Percentiles rank a stretch among this genome's conserved stretches.
These are phyloP conservation scores for Exobasidium cylindrosporum DNA, from an alignment of 1,284 basidiomycete genomes.

Conservation along the genomic window DNA sequence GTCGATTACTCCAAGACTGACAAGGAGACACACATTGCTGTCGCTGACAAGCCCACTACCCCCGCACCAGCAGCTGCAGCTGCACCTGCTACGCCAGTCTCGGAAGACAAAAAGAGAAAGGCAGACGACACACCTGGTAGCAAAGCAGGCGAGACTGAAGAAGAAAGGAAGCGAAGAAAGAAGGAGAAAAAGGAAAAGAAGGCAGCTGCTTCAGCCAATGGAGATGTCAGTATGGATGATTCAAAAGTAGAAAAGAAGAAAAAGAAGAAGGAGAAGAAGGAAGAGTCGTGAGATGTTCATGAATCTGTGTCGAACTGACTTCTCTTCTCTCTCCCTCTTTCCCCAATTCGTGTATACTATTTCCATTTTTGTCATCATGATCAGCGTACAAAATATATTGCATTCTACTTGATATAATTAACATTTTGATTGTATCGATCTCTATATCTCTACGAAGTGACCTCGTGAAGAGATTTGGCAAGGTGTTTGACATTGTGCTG, in stretches of 20 bases:
- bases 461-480: constrained; percentile 51
- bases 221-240: constrained; percentile 21
- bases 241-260: constrained; percentile 41
- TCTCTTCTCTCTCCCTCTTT: not conserved
- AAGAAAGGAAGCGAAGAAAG: constrained; percentile 54
- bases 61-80: constrained; percentile 16
- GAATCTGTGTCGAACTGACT: not conserved
- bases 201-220: constrained; percentile 34
- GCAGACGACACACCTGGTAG: constrained; percentile 41
- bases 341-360: not conserved
- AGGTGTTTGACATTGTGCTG: constrained; percentile 51
- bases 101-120: constrained; percentile 27
- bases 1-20: constrained; percentile 72
- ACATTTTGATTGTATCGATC: not conserved
- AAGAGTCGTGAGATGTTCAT: constrained; percentile 11
- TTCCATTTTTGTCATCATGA: too few species aligned
- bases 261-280: constrained; percentile 47
- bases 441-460: constrained; percentile 24
- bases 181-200: constrained; percentile 55
- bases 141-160: constrained; percentile 34
- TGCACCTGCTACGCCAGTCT: constrained; percentile 20
- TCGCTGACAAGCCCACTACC: constrained; percentile 3
- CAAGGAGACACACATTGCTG: constrained; percentile 50
- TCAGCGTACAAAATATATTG: not conserved
- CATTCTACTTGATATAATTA: not conserved